Base-by-base conservation (phyloP, 805 yeast genomes). In the Lipomyces sp. region DNA sequence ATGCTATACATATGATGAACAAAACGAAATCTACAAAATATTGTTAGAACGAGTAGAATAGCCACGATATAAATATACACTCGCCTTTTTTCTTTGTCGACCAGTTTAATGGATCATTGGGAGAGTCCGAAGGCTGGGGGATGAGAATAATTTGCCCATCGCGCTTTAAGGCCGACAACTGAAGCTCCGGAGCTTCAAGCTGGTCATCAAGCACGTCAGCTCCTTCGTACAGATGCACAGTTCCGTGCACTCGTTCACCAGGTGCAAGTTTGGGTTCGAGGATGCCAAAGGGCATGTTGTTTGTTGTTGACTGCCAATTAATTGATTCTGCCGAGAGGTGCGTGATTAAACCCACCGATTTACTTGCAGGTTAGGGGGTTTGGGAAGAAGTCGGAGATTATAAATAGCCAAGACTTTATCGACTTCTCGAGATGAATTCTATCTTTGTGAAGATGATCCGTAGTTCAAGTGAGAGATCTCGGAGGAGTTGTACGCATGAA, bases 71-170 rank as follows among this genome's bases (percentile, higher is more conserved):
- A 14, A 8, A 2, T 4, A 13, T 16, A 13, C 21, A 36, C 14
- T 2, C 13, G 40, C 47, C 56, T 38, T 51, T 55, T 43, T 51
- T 55, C 22, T 44, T 26, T 13, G 51, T 64, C 1, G 77, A 47
- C 88, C 88, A 83, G 60, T 80, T 81, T 48, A 83, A 68, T 1
- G 88, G 88, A 61, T 83, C 89, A 57, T 82, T 78, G 6, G 86
- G 84, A 54, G 82, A 81, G 45, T 75, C 79, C 0, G 84, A 75
- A 1, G 89, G 89, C 8, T 78, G 78, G 29, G 89, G 88, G 39
- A 80, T 75, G 39, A 82, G 68, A 11, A 83, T 77, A 51, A 81
- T 74, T 32, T 67, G 65, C 2, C 68, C 72, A 36, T 69, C 67
- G 64, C 66, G 19, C 70, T 73, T 34, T 76, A 81, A 56, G 22